Evolutionary conservation across 805 yeast genomes (phyloP).

Genomic region (Maudiozyma bulderi): DNA sequence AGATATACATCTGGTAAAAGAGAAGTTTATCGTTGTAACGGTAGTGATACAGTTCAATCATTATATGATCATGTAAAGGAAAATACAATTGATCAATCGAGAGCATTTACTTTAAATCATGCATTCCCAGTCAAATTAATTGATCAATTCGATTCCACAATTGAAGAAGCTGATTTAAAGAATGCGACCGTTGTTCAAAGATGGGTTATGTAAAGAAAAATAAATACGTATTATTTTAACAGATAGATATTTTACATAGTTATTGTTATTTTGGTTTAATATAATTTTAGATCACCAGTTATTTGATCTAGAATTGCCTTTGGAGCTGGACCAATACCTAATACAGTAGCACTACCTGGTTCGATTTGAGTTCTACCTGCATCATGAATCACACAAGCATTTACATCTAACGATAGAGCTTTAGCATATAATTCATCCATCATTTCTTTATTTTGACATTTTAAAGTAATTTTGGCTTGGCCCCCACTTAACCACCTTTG

Average conservation of each 20-base stretch:
- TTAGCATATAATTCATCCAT: conserved; percentile 70
- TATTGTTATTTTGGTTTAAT: background rate
- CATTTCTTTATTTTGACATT: conserved; percentile 55
- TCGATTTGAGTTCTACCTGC: conserved; percentile 96
- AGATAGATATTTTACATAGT: conserved; percentile 3
- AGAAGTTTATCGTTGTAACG: conserved; percentile 50
- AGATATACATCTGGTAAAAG: conserved; percentile 77
- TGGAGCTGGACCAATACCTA: conserved; percentile 98
- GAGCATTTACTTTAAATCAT: conserved; percentile 58
- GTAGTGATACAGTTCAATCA: conserved; percentile 52
- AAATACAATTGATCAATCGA: conserved; percentile 33
- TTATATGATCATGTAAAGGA: conserved; percentile 60
- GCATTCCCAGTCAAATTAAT: conserved; percentile 77
- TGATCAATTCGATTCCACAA: conserved; percentile 44
- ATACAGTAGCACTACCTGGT: conserved; percentile 91
- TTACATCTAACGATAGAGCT: conserved; percentile 71
- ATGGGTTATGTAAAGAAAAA: conserved; percentile 37
- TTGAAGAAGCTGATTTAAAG: conserved; percentile 65
- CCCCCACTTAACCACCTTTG: conserved; percentile 75
- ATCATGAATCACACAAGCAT: conserved; percentile 77
- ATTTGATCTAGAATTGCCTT: conserved; percentile 67
- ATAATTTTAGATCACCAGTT: conserved; percentile 57
- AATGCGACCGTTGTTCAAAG: conserved; percentile 88
- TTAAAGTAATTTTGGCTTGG: conserved; percentile 87
- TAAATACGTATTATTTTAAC: background rate